Evolutionary conservation across 1,284 basidiomycete species (phyloP), one percentile per base, ranked within the genome.

Genomic region (Marasmius fiardii): DNA sequence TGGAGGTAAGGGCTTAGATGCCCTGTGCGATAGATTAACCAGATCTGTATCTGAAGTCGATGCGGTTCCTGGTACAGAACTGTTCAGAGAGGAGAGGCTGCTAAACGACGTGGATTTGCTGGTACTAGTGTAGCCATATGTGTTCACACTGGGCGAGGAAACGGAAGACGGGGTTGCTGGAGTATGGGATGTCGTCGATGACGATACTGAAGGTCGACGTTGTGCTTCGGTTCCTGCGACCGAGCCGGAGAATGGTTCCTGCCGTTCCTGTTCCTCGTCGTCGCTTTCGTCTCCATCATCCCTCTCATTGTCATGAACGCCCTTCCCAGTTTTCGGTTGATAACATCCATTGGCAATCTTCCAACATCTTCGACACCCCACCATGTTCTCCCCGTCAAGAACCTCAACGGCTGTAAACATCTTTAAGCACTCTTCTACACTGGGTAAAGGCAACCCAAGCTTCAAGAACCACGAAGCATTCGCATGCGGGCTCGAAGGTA

Each of bases 341-440:
- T 82, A 79, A 54, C 76, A 63, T 10, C 88, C 88, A 63, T 92
- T 84, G 43, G 81, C 84, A 47, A 90, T 83, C 73, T 93, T 92
- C 95, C 95, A 98, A 73, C 95, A 98, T 55, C 89, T 81, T 63
- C 90, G 81, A 69, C 95, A 98, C 0, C 93, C 92, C 59, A 97
- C 95, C 73, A 88, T 90, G 65, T 98, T 97, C 62, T 96, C 93
- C 0, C 93, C 93, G 61, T 97, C 92, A 28, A 98, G 74, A 6
- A 93, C 83, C 67, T 98, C 95, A 20, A 96, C 93, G 3, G 87
- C 78, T 0, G 93, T 97, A 69, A 98, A 98, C 70, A 90, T 80
- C 58, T 86, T 79, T 57, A 98, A 71, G 59, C 90, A 92, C 55
- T 89, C 86, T 63, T 88, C 87, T 21, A 88, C 74, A 0, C 83